phyloP scores from a whole-genome alignment of 495 filamentous ascomycete species.

The Friedmanniomyces simplex region DNA sequence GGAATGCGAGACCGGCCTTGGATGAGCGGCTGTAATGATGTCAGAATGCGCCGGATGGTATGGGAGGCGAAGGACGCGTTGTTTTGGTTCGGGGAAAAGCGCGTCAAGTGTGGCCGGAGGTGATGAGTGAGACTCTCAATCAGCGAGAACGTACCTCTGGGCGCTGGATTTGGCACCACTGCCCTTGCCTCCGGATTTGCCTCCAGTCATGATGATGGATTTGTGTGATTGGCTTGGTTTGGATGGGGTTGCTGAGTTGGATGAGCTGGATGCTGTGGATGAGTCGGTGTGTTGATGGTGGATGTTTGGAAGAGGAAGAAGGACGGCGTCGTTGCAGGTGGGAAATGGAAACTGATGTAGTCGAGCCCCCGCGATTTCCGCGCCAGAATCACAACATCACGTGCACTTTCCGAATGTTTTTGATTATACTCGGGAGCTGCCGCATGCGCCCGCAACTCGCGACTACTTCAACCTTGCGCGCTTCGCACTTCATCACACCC shows the following conservation, averaged over 20 bases:
- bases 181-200: slow-evolving; percentile 98
- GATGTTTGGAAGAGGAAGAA: slow-evolving; percentile 19
- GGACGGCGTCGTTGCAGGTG: slow-evolving; percentile 3
- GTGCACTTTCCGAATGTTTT: too few relatives aligned
- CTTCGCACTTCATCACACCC: background rate
- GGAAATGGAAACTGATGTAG: background rate
- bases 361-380: too few relatives aligned
- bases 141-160: slow-evolving; percentile 67
- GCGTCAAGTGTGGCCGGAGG: slow-evolving; percentile 24
- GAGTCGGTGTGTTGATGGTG: slow-evolving; percentile 19
- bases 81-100: slow-evolving; percentile 13
- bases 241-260: slow-evolving; percentile 13
- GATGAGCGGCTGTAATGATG: slow-evolving; percentile 70
- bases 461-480: too few relatives aligned
- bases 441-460: too few relatives aligned
- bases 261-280: slow-evolving; percentile 13
- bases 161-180: slow-evolving; percentile 83
- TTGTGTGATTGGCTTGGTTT: slow-evolving; percentile 27
- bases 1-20: slow-evolving; percentile 98
- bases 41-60: slow-evolving; percentile 30
- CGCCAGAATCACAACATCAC: too few relatives aligned
- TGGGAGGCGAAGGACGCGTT: slow-evolving; percentile 22
- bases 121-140: slow-evolving; percentile 15
- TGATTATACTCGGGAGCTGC: too few relatives aligned
- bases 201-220: slow-evolving; percentile 88